Percentiles rank a stretch among this genome's conserved stretches.
Conservation (phyloP, 768 basidiomycete genomes). For the Psilocybe sp. region DNA sequence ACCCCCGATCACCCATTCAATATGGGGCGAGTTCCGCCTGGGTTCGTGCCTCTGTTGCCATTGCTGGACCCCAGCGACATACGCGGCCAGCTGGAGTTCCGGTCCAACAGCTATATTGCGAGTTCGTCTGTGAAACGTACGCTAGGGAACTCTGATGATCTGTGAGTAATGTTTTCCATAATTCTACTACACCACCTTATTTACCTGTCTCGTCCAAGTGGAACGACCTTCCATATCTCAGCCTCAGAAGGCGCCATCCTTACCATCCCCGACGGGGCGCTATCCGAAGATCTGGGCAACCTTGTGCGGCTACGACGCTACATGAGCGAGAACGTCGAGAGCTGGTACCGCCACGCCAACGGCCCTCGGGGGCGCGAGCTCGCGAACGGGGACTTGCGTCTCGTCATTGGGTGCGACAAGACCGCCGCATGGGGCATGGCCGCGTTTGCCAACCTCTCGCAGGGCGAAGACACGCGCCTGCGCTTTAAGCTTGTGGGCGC, state of each 20-base stretch:
- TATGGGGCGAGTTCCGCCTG: background rate
- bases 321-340: constrained; percentile 5
- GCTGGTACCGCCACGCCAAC: constrained; percentile 15
- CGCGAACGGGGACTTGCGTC: constrained; percentile 16
- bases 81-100: background rate
- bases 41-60: constrained; percentile 1
- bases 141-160: background rate
- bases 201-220: background rate
- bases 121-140: background rate
- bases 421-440: constrained; percentile 13
- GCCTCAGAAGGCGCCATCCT: constrained; percentile 12
- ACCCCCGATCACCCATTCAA: constrained; percentile 11
- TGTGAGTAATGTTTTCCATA: background rate
- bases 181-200: background rate
- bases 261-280: constrained; percentile 10
- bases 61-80: background rate
- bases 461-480: background rate
- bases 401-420: constrained; percentile 17
- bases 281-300: constrained; percentile 5
- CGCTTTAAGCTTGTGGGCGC: background rate
- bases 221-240: constrained; percentile 4
- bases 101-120: background rate
- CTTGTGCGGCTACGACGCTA: constrained; percentile 4
- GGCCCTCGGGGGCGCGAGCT: constrained; percentile 6
- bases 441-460: background rate